phyloP scores from a whole-genome alignment of 2,329 filamentous ascomycete genomes.

The Monilinia vaccinii-corymbosi region DNA sequence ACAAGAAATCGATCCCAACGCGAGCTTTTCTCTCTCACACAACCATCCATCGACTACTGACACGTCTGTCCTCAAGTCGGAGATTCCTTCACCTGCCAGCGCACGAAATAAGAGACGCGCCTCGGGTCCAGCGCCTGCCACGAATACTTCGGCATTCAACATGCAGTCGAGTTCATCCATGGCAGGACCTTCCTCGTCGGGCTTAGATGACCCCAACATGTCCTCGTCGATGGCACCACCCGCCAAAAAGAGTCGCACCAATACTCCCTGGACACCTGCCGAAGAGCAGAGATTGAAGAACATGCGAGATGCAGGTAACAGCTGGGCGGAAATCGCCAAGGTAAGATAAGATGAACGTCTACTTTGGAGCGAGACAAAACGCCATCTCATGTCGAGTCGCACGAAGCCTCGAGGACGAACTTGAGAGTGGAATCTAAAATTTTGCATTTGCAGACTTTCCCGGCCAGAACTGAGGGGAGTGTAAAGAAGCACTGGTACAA shows the following conservation, averaged over 20 bases:
- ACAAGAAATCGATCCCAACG: conserved; percentile 18
- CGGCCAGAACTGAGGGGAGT: conserved; percentile 85
- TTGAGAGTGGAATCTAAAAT: conserved; percentile 15
- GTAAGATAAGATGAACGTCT: conserved; percentile 38
- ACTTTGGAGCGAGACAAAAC: background rate
- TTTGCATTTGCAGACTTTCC: conserved; percentile 60
- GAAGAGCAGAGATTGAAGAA: conserved; percentile 89
- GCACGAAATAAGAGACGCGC: conserved; percentile 26
- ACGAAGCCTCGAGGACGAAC: background rate
- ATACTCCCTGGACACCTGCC: conserved; percentile 93
- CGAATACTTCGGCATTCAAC: conserved; percentile 12
- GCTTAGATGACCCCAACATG: conserved; percentile 21
- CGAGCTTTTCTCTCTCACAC: conserved; percentile 20
- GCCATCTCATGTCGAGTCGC: conserved; percentile 6
- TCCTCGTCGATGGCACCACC: conserved; percentile 41
- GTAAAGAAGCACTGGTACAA: conserved; percentile 99
- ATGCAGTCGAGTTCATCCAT: conserved; percentile 22
- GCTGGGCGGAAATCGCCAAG: conserved; percentile 98
- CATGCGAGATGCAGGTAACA: conserved; percentile 87
- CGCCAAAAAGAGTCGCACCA: conserved; percentile 91
- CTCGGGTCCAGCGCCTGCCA: conserved; percentile 7
- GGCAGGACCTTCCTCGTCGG: conserved; percentile 10
- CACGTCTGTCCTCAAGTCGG: conserved; percentile 17
- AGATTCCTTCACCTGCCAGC: conserved; percentile 8
- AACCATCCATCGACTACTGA: conserved; percentile 17